Base-by-base conservation (phyloP, 140 eudicot species). In the Cichorium intybus region DNA sequence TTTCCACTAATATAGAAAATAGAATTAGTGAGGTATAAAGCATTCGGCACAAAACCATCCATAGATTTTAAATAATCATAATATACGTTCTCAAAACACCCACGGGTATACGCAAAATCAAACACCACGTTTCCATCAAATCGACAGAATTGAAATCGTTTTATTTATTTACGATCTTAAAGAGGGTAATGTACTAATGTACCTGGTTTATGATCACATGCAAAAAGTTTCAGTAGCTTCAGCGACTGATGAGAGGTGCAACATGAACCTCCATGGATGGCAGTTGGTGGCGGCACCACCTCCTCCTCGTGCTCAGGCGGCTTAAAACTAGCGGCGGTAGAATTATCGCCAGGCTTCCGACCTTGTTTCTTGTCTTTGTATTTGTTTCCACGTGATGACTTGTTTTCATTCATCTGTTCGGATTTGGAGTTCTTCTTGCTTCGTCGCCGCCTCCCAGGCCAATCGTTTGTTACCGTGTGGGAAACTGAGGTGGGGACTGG, bases 401-500 rank as follows among this genome's bases (percentile, higher is more conserved):
- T 86, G 77, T 86, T 74, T 31, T 78, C 66, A 3, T 63, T 46
- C 77, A 81, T 87, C 75, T 87, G 89, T 80, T 87, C 84, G 66
- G 78, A 66, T 77, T 78, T 84, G 4, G 84, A 77, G 14, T 77
- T 76, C 80, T 72, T 90, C 79, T 80, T 90, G 55, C 72, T 64
- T 34, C 63, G 73, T 34, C 63, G 73, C 66, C 77, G 81, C 43
- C 50, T 76, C 14, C 55, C 73, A 53, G 74, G 62, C 79, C 41
- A 35, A 12, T 80, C 81, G 59, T 78, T 81, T 46, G 80, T 66
- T 54, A 83, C 85, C 2, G 74, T 70, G 18, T 86, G 95, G 24
- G 97, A 86, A 18, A 73, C 83, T 27, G 97, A 68, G 8, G 87
- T 76, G 4, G 95, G 97, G 61, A 55, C 57, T 3, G 97, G 97